Percentiles rank a stretch among this genome's conserved stretches.
Evolutionary conservation across 2,329 filamentous ascomycete species (phyloP).

Genomic region (Scytalidium sp.): DNA sequence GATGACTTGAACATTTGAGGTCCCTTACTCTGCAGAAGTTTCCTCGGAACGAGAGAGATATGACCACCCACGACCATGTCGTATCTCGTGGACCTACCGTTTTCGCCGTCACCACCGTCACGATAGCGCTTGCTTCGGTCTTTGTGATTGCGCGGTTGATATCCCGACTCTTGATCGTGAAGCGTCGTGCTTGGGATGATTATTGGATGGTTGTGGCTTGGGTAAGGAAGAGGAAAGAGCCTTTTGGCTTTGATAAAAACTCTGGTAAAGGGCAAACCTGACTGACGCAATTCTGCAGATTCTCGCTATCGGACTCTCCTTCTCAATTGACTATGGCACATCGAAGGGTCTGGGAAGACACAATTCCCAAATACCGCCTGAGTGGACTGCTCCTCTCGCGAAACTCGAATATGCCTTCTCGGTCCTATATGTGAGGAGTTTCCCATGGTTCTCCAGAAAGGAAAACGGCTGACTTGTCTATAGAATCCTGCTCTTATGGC

Average conservation of each 20-base stretch:
- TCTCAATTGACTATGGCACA: slow-evolving; percentile 63
- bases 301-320: slow-evolving; percentile 63
- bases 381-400: slow-evolving; percentile 51
- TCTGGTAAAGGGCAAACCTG: background rate
- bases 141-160: slow-evolving; percentile 75
- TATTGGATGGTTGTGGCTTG: slow-evolving; percentile 78
- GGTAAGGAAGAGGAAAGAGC: slow-evolving; percentile 36
- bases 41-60: background rate
- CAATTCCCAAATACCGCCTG: slow-evolving; percentile 54
- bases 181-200: slow-evolving; percentile 72
- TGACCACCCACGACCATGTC: slow-evolving; percentile 1
- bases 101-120: slow-evolving; percentile 67
- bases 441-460: too few relatives aligned
- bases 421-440: slow-evolving; percentile 53
- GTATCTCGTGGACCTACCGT: slow-evolving; percentile 50
- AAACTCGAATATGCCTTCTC: slow-evolving; percentile 62
- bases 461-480: slow-evolving; percentile 6
- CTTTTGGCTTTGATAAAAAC: background rate
- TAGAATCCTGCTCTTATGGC: slow-evolving; percentile 88
- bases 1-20: background rate
- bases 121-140: slow-evolving; percentile 65
- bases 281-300: slow-evolving; percentile 26
- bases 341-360: slow-evolving; percentile 65
- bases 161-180: slow-evolving; percentile 71
- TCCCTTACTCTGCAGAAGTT: background rate